Base-by-base conservation (phyloP, 2,329 filamentous ascomycete species). In the Ampelomyces quisqualis region DNA sequence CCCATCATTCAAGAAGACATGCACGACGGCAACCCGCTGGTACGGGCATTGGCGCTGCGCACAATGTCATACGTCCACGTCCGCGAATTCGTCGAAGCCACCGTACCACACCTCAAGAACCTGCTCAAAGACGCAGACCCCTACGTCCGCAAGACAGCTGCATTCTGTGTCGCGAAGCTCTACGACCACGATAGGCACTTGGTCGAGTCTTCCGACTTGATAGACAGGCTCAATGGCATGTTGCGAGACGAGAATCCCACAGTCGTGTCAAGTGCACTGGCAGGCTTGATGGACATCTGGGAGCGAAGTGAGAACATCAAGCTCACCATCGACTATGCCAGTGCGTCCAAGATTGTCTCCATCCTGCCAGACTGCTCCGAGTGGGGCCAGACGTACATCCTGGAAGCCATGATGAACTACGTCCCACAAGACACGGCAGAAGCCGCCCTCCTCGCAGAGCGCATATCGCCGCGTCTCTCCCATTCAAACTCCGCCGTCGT, bases 31-130 rank as follows among this genome's bases (percentile, higher is more conserved):
- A 98, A 95, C 62, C 93, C 93, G 1, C 77, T 98, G 1, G 90
- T 97, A 28, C 85, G 93, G 64, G 93, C 93, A 4, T 79, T 98
- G 20, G 89, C 93, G 13, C 75, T 98, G 24, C 86, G 93, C 47
- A 98, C 93, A 40, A 93, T 98, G 74, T 96, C 93, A 9, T 98
- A 98, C 66, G 86, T 98, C 51, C 91, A 98, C 66, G 93, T 98
- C 31, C 84, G 86, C 54, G 90, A 98, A 66, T 98, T 94, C 64
- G 90, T 97, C 58, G 88, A 95, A 70, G 86, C 89, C 9, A 94
- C 90, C 0, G 82, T 96, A 4, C 84, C 85, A 8, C 82, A 93
- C 20, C 81, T 95, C 40, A 94, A 91, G 71, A 79, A 80, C 37
- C 77, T 96, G 34, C 80, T 98, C 49, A 82, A 83, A 64, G 93